Conservation (phyloP, 192 early-diverging fungal genomes). For the Rhizophagus prolifer region DNA sequence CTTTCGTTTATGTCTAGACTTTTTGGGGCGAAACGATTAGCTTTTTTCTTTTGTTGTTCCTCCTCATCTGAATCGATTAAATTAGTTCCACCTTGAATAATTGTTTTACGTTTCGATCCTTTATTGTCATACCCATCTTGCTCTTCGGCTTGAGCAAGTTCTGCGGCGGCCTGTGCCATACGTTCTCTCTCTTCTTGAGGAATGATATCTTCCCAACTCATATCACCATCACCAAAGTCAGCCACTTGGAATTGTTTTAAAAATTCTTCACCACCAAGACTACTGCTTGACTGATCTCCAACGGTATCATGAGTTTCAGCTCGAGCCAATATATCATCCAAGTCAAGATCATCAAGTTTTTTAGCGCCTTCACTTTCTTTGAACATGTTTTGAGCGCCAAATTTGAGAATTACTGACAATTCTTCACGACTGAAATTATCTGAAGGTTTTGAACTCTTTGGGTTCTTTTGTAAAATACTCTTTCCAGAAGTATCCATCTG, state of each 20-base stretch:
- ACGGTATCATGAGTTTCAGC: conserved; percentile 89
- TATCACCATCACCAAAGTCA: conserved; percentile 73
- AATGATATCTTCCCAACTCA: conserved; percentile 96
- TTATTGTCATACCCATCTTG: background rate
- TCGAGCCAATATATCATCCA: conserved; percentile 95
- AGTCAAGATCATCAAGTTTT: conserved; percentile 89
- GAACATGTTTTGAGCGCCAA: conserved; percentile 98
- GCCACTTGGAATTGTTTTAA: conserved; percentile 91
- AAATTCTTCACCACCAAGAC: conserved; percentile 86
- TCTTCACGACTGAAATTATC: conserved; percentile 81
- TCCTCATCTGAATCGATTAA: background rate
- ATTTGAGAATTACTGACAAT: conserved; percentile 93
- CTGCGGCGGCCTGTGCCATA: conserved; percentile 29
- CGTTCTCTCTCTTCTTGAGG: conserved; percentile 79
- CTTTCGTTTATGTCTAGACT: background rate
- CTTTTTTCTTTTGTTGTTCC: background rate
- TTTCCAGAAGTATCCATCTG: conserved; percentile 97
- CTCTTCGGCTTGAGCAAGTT: conserved; percentile 20
- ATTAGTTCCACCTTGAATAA: background rate
- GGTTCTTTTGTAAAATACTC: conserved; percentile 59
- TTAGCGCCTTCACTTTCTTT: conserved; percentile 68
- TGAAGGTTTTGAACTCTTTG: conserved; percentile 35
- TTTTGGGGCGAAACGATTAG: conserved; percentile 1
- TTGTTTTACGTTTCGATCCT: background rate
- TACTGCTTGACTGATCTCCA: conserved; percentile 57